Conservation (phyloP, 305 asterid species). For the Galium porrigens region DNA sequence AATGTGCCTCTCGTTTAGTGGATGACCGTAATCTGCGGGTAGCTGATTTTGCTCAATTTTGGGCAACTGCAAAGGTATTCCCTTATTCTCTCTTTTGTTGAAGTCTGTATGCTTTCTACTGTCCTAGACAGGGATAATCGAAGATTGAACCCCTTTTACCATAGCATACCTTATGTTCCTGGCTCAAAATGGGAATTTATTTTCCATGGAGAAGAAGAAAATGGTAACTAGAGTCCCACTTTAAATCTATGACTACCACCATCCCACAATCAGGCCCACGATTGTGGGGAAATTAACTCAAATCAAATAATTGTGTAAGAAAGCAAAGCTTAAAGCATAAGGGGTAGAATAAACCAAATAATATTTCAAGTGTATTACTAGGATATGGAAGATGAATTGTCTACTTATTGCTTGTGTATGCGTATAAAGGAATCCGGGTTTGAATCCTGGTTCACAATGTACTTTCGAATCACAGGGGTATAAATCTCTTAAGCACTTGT, state of each 20-base stretch:
- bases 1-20: conserved; percentile 97
- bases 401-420: neutral
- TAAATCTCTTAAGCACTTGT: neutral
- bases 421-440: neutral
- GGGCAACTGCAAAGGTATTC: conserved; percentile 99
- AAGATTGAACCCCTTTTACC: conserved; percentile 2
- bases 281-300: neutral
- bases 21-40: conserved; percentile 99
- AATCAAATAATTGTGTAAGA: neutral
- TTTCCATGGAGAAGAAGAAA: neutral
- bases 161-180: neutral
- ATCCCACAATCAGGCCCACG: neutral
- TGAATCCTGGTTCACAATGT: neutral
- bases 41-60: conserved; percentile 99
- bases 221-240: neutral
- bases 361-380: neutral
- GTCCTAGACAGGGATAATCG: conserved; percentile 4
- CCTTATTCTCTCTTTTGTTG: conserved; percentile 48
- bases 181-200: neutral
- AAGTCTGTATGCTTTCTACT: conserved; percentile 19
- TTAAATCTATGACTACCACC: neutral
- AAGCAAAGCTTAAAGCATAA: neutral
- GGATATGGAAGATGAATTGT: neutral
- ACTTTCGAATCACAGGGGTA: neutral
- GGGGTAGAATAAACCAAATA: neutral